These are phyloP conservation scores for Aspergillus brunneoviolaceus DNA, from an alignment of 2,329 filamentous ascomycete genomes.

Conservation along the genomic window DNA sequence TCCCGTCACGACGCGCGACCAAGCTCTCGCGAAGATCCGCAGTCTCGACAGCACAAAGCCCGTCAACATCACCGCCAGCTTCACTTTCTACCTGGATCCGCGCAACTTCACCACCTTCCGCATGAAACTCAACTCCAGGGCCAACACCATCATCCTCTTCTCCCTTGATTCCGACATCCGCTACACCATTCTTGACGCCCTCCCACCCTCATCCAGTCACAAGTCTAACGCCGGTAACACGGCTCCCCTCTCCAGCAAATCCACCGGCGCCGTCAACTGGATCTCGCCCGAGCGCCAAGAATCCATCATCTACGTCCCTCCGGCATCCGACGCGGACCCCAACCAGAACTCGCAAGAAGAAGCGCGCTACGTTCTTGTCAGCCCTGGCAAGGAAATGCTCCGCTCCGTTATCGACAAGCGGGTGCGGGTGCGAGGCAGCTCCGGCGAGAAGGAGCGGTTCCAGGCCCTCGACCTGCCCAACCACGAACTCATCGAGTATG, in stretches of 20 bases:
- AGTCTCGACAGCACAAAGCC: constrained; percentile 15
- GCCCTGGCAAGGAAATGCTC: constrained; percentile 30
- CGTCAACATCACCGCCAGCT: constrained; percentile 25
- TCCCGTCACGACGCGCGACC: constrained; percentile 23
- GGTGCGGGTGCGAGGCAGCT: constrained; percentile 21
- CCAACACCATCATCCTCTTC: constrained; percentile 32
- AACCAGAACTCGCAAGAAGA: constrained; percentile 3
- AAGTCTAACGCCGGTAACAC: constrained; percentile 5
- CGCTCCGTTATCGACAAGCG: constrained; percentile 27
- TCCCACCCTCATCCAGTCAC: background rate
- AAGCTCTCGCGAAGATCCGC: constrained; percentile 28
- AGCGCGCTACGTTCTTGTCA: constrained; percentile 29
- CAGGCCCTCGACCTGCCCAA: constrained; percentile 23
- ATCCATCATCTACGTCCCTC: constrained; percentile 20
- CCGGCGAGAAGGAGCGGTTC: constrained; percentile 25
- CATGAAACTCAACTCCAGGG: constrained; percentile 29
- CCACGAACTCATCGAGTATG: constrained; percentile 30
- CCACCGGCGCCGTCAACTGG: constrained; percentile 21
- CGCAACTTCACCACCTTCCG: constrained; percentile 36
- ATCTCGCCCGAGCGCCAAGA: constrained; percentile 27
- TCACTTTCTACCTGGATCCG: constrained; percentile 32
- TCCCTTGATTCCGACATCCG: constrained; percentile 28
- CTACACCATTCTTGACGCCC: constrained; percentile 23
- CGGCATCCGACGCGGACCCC: background rate
- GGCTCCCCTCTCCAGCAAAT: background rate